Evolutionary conservation across 495 filamentous ascomycete genomes (phyloP), one percentile per base, ranked within the genome.

Genomic region (Penicillium pulvis): DNA sequence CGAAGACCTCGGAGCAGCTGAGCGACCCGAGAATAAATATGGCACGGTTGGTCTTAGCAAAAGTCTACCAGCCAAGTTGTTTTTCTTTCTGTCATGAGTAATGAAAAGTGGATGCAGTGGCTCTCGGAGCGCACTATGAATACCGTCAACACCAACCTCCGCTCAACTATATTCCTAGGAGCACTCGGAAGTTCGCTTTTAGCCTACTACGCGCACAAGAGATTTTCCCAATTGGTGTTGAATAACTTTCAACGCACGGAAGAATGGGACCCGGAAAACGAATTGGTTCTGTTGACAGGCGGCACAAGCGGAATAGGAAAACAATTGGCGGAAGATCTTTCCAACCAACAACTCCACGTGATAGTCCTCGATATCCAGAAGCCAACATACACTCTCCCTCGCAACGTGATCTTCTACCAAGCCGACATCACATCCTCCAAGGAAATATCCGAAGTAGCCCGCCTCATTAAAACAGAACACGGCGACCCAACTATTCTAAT

Each of bases 261-360:
- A 16, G 10, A 31, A 33, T 51, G 48, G 48, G n/a, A 51, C n/a
- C n/a, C 30, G 11, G 14, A 52, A 23, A 39, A 52, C 4, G 49
- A 52, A 36, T 2, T 52, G 4, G 23, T 52, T 8, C 30, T 52
- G 9, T 6, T 52, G 2, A 52, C 49, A 19, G 49, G 49, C 10
- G 49, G 49, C 8, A 36, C 17, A n/a, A 39, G 49, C 19, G 49
- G 49, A 23, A 52, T 52, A 3, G 49, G 49, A 20, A 52, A 52
- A 52, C 33, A 41, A 52, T 4, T 52, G 2, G 49, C 31, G 0
- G 49, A 39, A 52, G 49, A 52, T 24, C 33, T 52, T 5, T 11
- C 14, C 6, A 10, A 2, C 6, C 26, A 23, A 11, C 8, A 36
- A 35, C 6, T n/a, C 17, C 42, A 41, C n/a, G 41, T 55, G 17